A percentile compares a stretch with the other conserved stretches of the same genome.
Evolutionary conservation across 257 asterid species (phyloP).

Genomic region (Nicotiana tomentosiformis): DNA sequence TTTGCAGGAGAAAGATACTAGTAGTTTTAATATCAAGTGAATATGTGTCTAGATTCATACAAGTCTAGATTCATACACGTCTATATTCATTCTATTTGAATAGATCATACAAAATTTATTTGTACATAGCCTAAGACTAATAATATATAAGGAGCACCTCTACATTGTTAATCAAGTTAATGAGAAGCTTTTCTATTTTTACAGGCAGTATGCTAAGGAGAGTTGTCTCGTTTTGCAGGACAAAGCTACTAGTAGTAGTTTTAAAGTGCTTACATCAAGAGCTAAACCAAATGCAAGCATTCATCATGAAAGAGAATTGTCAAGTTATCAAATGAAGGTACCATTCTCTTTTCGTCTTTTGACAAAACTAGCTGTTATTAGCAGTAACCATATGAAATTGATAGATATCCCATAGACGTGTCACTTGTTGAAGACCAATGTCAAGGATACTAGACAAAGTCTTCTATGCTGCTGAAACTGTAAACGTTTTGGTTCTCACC

Average conservation of each 20-base stretch:
- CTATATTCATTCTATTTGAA: background rate
- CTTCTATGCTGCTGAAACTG: background rate
- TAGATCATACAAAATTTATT: background rate
- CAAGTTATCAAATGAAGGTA: conserved; percentile 42
- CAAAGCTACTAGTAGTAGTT: conserved; percentile 27
- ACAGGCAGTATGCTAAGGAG: background rate
- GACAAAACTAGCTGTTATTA: background rate
- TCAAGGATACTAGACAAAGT: background rate
- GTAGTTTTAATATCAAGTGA: conserved; percentile 3
- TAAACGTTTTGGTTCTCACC: background rate
- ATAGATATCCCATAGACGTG: background rate
- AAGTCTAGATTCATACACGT: background rate
- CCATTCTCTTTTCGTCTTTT: background rate
- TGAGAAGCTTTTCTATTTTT: background rate
- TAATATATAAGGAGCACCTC: background rate
- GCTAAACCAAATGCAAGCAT: conserved; percentile 26
- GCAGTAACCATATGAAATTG: background rate
- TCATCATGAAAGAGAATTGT: conserved; percentile 13
- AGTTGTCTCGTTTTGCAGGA: conserved; percentile 32
- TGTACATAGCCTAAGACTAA: background rate
- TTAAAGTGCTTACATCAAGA: conserved; percentile 24
- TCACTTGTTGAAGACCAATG: background rate
- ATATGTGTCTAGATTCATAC: background rate
- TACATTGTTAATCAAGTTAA: background rate
- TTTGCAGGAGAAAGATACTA: conserved; percentile 44